These are phyloP conservation scores for Camelina laxa DNA, from an alignment of 345 rosid genomes.

Conservation along the genomic window DNA sequence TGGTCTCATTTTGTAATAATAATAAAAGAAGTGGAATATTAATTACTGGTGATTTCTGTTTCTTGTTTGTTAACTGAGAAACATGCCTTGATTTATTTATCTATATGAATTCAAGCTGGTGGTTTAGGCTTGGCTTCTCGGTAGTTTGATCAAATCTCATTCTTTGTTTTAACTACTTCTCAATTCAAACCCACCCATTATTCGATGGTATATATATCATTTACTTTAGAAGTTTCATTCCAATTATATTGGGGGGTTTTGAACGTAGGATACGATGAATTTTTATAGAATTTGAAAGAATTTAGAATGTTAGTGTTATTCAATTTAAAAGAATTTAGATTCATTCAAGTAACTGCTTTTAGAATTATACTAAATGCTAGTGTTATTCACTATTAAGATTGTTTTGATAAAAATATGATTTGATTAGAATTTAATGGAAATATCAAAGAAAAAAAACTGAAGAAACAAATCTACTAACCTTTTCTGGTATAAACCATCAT, in stretches of 20 bases:
- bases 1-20: slow-evolving; percentile 35
- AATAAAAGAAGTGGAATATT: slow-evolving; percentile 19
- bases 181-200: slow-evolving; percentile 17
- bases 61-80: slow-evolving; percentile 16
- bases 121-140: neutral
- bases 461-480: too few species aligned
- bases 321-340: too few species aligned
- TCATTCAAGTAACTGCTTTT: too few species aligned
- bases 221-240: neutral
- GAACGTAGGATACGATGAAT: too few species aligned
- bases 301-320: too few species aligned
- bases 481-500: too few species aligned
- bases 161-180: slow-evolving; percentile 39
- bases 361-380: too few species aligned
- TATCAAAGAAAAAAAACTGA: too few species aligned
- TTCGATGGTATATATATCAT: slow-evolving; percentile 11
- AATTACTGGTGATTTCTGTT: slow-evolving; percentile 12
- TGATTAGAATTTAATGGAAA: too few species aligned
- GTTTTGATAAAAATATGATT: too few species aligned
- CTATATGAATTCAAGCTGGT: slow-evolving; percentile 1
- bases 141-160: slow-evolving; percentile 40
- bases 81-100: slow-evolving; percentile 3
- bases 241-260: neutral
- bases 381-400: too few species aligned
- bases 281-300: too few species aligned